Evolutionary conservation across 2,329 filamentous ascomycete genomes (phyloP).

Genomic region (Pseudogymnoascus sp.): DNA sequence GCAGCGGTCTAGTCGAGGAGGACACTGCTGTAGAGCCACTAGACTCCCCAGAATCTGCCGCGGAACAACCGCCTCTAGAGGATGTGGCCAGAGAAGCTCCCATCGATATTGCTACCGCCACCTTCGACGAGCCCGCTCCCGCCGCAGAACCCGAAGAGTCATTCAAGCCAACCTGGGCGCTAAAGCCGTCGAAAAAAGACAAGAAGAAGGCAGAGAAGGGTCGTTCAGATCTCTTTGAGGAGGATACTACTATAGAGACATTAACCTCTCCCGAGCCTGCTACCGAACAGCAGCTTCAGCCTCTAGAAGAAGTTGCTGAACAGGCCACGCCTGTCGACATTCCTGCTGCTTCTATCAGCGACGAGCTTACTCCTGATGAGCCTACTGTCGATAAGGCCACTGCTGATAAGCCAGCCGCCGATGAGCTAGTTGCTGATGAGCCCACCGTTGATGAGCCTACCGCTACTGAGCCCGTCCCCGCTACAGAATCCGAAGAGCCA

Average conservation of each 20-base stretch:
- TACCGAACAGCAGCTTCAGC: background rate
- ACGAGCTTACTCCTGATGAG: background rate
- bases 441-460: background rate
- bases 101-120: background rate
- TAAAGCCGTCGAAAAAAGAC: slow-evolving; percentile 31
- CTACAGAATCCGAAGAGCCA: background rate
- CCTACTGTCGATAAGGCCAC: background rate
- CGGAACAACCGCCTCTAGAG: background rate
- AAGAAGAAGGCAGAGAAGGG: slow-evolving; percentile 32
- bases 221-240: slow-evolving; percentile 9
- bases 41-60: background rate
- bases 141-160: background rate
- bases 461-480: background rate
- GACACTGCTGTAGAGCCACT: background rate
- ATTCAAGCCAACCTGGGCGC: background rate
- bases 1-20: background rate
- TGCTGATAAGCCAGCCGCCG: background rate
- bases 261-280: background rate
- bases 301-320: background rate
- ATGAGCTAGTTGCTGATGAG: background rate
- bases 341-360: background rate
- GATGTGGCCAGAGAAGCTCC: background rate
- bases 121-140: background rate
- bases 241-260: background rate
- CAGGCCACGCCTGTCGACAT: background rate